Evolutionary conservation across 768 basidiomycete species (phyloP).

Genomic region (Suillus paluster): DNA sequence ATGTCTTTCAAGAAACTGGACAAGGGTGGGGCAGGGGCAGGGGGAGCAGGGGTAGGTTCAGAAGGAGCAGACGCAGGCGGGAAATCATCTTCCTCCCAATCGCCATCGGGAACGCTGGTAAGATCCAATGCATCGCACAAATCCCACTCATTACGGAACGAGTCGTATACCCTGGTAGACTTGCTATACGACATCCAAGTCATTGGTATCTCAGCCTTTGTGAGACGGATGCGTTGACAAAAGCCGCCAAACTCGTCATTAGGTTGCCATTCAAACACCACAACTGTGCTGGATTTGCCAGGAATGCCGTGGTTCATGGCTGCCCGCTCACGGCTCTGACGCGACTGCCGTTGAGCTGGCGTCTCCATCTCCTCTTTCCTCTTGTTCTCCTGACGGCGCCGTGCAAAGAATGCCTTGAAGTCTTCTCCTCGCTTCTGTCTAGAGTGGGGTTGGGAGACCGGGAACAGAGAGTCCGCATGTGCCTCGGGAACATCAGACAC

Average conservation of each 20-base stretch:
- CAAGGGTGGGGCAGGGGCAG: not conserved
- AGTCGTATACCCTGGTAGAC: not conserved
- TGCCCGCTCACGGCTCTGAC: not conserved
- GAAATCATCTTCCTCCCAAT: slow-evolving; percentile 2
- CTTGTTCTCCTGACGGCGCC: not conserved
- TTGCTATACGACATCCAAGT: not conserved
- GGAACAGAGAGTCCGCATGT: not conserved
- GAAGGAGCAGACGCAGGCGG: not conserved
- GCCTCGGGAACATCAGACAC: not conserved
- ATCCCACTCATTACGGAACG: slow-evolving; percentile 2
- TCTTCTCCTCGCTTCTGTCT: not conserved
- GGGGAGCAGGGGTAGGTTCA: not conserved
- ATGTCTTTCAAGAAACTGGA: not conserved
- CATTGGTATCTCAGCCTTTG: not conserved
- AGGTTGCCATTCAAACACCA: slow-evolving; percentile 1
- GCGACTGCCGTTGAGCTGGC: not conserved
- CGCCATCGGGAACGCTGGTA: not conserved
- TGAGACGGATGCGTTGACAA: not conserved
- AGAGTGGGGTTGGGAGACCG: not conserved
- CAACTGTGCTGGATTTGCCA: not conserved
- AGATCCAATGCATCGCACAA: not conserved
- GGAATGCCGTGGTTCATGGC: not conserved
- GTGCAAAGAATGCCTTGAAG: not conserved
- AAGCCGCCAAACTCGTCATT: slow-evolving; percentile 3
- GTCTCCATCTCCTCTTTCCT: not conserved